phyloP scores from a whole-genome alignment of 2,329 filamentous ascomycete genomes.

The Colletotrichum abscissum region DNA sequence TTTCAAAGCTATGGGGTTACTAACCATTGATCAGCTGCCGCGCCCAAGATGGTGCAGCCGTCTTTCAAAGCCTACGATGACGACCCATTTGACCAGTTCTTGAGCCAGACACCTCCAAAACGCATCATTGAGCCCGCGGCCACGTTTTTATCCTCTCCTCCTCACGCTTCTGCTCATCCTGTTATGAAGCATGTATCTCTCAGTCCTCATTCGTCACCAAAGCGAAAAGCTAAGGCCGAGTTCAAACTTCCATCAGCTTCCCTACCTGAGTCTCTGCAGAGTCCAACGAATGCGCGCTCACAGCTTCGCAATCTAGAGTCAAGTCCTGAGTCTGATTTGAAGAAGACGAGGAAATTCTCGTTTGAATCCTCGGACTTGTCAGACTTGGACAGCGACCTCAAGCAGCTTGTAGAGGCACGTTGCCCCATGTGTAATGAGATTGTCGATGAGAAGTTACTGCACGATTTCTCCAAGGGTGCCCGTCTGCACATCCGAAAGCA shows the following conservation, averaged over 20 bases:
- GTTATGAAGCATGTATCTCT: conserved; percentile 16
- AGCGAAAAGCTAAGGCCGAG: not conserved
- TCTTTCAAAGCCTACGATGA: conserved; percentile 33
- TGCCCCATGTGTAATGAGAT: conserved; percentile 76
- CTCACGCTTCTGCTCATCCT: not conserved
- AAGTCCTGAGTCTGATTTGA: not conserved
- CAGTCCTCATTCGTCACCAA: conserved; percentile 16
- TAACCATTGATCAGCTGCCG: not conserved
- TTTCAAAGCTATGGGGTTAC: not conserved
- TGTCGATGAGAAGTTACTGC: conserved; percentile 67
- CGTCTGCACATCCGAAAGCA: conserved; percentile 69
- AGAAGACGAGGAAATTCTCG: conserved; percentile 12
- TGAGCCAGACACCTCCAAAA: conserved; percentile 5
- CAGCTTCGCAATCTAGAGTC: not conserved
- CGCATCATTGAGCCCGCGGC: not conserved
- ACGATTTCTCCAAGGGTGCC: conserved; percentile 59
- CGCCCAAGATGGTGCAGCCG: conserved; percentile 4
- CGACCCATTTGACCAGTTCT: conserved; percentile 26
- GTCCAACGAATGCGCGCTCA: conserved; percentile 3
- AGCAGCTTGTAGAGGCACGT: conserved; percentile 32
- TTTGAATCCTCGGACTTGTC: conserved; percentile 22
- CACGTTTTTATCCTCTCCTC: conserved; percentile 12
- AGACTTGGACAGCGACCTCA: conserved; percentile 9
- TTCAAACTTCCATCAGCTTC: conserved; percentile 13
- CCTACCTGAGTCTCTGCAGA: conserved; percentile 5